Conservation (phyloP, 2,329 filamentous ascomycete genomes). For the Metarhizium brunneum region DNA sequence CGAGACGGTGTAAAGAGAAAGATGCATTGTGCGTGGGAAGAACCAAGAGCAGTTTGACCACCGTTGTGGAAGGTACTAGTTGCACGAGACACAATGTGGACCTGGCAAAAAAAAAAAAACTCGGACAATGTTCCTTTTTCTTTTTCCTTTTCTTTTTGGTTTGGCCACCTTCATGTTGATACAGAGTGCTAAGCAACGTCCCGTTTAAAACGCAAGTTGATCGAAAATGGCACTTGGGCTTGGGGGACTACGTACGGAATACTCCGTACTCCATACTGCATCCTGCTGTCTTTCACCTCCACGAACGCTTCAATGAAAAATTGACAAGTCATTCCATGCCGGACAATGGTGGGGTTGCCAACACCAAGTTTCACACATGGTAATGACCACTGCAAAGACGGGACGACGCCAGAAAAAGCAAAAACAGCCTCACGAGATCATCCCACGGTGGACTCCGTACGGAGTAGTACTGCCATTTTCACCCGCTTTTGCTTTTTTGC, state of each 20-base stretch:
- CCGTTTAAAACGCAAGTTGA: background rate
- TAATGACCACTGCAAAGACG: background rate
- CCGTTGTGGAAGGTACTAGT: no score
- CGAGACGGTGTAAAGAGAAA: background rate
- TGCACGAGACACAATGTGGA: no score
- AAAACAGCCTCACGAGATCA: background rate
- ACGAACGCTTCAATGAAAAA: background rate
- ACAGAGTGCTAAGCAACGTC: background rate
- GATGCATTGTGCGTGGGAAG: no score
- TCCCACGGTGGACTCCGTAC: background rate
- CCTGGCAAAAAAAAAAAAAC: background rate
- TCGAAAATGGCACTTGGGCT: background rate
- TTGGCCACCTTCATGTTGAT: background rate
- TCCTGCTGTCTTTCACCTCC: background rate
- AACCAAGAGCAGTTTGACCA: no score
- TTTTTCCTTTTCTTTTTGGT: background rate
- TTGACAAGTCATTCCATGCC: constrained; percentile 2
- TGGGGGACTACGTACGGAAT: background rate
- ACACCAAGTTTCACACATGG: background rate
- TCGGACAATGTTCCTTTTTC: background rate
- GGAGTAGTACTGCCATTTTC: background rate
- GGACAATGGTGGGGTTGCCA: background rate
- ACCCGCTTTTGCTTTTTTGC: background rate
- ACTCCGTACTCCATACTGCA: background rate
- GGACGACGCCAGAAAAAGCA: background rate